Percentiles rank a stretch among this genome's conserved stretches.
Evolutionary conservation across 768 basidiomycete genomes (phyloP).

Genomic region (Termitomyces sp.): DNA sequence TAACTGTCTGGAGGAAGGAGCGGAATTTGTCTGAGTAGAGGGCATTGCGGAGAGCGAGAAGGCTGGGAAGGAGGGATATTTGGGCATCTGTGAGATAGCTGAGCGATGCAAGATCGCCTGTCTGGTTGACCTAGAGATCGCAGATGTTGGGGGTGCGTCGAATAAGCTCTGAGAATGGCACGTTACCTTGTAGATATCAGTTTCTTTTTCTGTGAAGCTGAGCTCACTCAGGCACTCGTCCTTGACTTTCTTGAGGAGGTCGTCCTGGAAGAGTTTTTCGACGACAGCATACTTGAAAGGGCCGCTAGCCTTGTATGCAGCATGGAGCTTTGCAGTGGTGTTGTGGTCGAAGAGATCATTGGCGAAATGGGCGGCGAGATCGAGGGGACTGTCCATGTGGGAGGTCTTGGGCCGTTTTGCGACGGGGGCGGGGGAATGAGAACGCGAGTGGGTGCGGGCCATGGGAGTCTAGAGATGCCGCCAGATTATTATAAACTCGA

Average conservation of each 20-base stretch:
- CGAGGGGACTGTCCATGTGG: conserved; percentile 20
- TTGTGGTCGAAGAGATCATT: conserved; percentile 51
- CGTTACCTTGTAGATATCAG: conserved; percentile 92
- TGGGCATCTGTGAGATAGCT: conserved; percentile 78
- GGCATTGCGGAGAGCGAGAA: conserved; percentile 81
- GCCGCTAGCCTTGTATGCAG: conserved; percentile 47
- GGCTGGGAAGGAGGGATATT: conserved; percentile 70
- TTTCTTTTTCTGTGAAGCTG: conserved; percentile 90
- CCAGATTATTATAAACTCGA: conserved; percentile 4
- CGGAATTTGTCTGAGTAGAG: conserved; percentile 87
- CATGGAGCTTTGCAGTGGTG: conserved; percentile 49
- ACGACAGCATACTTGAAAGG: conserved; percentile 86
- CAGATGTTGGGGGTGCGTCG: conserved; percentile 4
- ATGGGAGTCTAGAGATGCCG: conserved; percentile 9
- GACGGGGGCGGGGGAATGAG: conserved; percentile 18
- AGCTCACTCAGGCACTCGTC: conserved; percentile 78
- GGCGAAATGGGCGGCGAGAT: conserved; percentile 37
- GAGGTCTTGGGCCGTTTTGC: conserved; percentile 24
- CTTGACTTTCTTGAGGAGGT: conserved; percentile 73
- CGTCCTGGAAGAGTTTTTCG: conserved; percentile 78
- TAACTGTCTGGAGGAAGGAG: conserved; percentile 75
- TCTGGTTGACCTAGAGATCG: conserved; percentile 79
- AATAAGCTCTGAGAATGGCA: conserved; percentile 1
- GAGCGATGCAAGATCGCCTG: conserved; percentile 92
- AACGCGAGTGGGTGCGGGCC: conserved; percentile 24